Evolutionary conservation across 1,139 yeast genomes (phyloP), one percentile per base, ranked within the genome.

Genomic region (Zhuliangozyma blackwelliae): DNA sequence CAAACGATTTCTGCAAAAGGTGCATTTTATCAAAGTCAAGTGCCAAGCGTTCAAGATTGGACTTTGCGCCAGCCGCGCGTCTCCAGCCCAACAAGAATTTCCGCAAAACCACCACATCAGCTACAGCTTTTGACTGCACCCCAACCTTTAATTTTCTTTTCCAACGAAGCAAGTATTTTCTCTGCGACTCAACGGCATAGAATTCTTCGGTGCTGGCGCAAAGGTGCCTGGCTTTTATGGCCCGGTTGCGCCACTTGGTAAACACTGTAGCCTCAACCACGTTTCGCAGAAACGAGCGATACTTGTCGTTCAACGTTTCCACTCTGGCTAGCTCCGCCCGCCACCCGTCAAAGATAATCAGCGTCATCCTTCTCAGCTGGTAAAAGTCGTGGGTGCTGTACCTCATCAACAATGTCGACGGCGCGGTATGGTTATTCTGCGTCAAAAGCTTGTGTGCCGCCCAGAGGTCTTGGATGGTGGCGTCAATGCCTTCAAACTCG

Each of bases 401-500:
- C 29, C 41, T 26, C 46, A 43, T 43, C 21, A 40, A 38, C 25
- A 43, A 37, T 8, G 43, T 40, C 7, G 29, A 19, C 3, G 27
- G 25, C 23, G 8, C 26, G 16, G 8, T 28, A 25, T 11, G 20
- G 8, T 11, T 31, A 20, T 22, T 28, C 32, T 11, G 29, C 26
- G 10, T 10, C 16, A n/a, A 25, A 9, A 22, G 23, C 23, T 9
- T 7, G 23, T 22, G 23, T 2, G 23, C 23, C 23, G 23, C 9
- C 9, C 23, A 9, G 23, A 22, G 23, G 5, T 22, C 23, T 7
- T n/a, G 21, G 28, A 20, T 28, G 10, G 8, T 7, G 10, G 26
- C 20, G 31, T 12, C 30, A 26, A 27, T 29, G n/a, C n/a, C 12
- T 7, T 22, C 39, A 9, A 41, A 47, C 7, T 61, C 65, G 20